Conservation (phyloP, 345 rosid species). For the Raphanus sativus region DNA sequence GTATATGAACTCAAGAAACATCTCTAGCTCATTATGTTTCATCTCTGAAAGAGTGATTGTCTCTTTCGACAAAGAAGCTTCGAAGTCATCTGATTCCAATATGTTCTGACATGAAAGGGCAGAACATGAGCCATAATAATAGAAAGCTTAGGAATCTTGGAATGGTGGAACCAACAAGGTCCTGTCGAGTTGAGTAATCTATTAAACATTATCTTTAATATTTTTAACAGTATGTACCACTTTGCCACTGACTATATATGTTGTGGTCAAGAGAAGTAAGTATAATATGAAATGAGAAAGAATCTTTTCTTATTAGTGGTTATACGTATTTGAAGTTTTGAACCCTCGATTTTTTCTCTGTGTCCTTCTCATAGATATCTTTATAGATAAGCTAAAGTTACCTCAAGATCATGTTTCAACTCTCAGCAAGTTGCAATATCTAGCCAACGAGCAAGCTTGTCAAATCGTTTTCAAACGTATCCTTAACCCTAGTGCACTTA, state of each 20-base stretch:
- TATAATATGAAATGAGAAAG: conserved; percentile 15
- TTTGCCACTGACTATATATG: conserved; percentile 17
- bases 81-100: background rate
- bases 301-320: conserved; percentile 16
- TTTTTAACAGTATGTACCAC: conserved; percentile 32
- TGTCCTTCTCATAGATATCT: conserved; percentile 25
- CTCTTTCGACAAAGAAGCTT: background rate
- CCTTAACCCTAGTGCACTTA: conserved; percentile 18
- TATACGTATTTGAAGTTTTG: background rate
- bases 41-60: background rate
- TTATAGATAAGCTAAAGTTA: background rate
- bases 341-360: background rate
- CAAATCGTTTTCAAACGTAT: conserved; percentile 27
- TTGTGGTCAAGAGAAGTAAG: conserved; percentile 20
- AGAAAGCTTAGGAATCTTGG: conserved; percentile 17
- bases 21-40: background rate
- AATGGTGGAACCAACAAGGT: conserved; percentile 27
- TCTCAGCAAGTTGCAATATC: conserved; percentile 29
- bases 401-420: conserved; percentile 22
- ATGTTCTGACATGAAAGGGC: background rate
- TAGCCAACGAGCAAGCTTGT: conserved; percentile 24
- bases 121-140: conserved; percentile 10
- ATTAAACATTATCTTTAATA: conserved; percentile 34
- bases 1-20: background rate
- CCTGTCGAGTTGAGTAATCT: conserved; percentile 18